Base-by-base conservation (phyloP, 495 filamentous ascomycete genomes). In the Penicillium turbatum region DNA sequence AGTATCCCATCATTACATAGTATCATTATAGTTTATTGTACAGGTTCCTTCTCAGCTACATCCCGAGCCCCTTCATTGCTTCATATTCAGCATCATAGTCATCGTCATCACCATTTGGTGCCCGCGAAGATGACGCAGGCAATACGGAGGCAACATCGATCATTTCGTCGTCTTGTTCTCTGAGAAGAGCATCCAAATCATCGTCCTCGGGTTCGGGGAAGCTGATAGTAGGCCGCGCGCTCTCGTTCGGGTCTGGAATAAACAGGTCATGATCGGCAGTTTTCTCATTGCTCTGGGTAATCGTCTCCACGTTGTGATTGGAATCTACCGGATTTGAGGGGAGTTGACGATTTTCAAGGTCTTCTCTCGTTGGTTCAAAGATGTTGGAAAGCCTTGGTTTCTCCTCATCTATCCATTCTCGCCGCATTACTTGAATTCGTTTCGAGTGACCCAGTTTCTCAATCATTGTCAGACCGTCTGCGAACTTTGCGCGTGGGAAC, bases 401-500 rank as follows among this genome's bases (percentile, higher is more conserved):
- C 49, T 72, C 81, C 65, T 95, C 90, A 56, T 91, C 81, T 51
- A 97, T 95, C 92, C 92, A 97, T 62, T 86, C 84, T 60, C 80
- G 82, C 51, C 86, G 78, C 78, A 89, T 86, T 10, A 79, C 78
- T 48, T 88, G 89, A 55, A 90, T 74, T 4, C 79, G 73, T 63
- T 82, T 87, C 34, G 85, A 87, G 68, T 97, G 93, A 2, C 93
- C 93, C 4, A 90, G 72, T 70, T 95, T 97, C 69, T 99, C 95
- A 7, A 97, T 89, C 70, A 97, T 97, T 30, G 83, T 72, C 16
- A 97, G 74, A 5, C 88, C 93, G 62, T 99, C 95, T 21, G 86
- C 77, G 54, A 99, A 97, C 63, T 90, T 95, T 1, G 92, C 93
- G 58, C 92, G 90, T 38, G 93, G 95, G 60, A 89, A 99, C 21